Base-by-base conservation (phyloP, 1,284 basidiomycete species). In the Cutaneotrichosporon sp. region DNA sequence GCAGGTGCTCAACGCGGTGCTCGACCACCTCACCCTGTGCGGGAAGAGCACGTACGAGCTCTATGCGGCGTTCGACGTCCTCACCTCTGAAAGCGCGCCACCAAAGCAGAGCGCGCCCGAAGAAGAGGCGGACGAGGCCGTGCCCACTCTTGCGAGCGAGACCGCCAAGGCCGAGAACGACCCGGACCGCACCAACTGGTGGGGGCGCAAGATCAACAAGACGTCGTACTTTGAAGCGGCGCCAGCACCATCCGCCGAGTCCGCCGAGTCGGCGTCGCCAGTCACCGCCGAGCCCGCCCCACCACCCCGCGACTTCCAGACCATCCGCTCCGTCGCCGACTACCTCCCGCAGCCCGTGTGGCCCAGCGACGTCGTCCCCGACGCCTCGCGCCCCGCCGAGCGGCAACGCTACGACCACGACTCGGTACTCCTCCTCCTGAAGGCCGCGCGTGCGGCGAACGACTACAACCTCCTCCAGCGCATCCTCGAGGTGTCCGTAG, bases 51-150 rank as follows among this genome's bases (percentile, higher is more conserved):
- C 66, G 13, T 50, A 60, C 31, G 56, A 53, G 4, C 51, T 67
- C 7, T 38, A 64, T 25, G 49, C 63, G 2, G 56, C 56, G 14
- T 64, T 60, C 22, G 66, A 67, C 24, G 46, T 64, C 13, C 43
- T 67, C 11, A 60, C 60, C 14, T 13, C 46, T 9, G 31, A 38
- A 2, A 22, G 45, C 24, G 34, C 50, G 5, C 38, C 20, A 24
- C 6, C 47, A 13, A 45, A 50, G 54, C n/a, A 33, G 46, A 22
- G 43, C 20, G 36, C 33, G 24, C 53, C 55, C 25, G 56, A 57
- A n/a, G 63, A 64, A 6, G 59, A 61, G 27, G 66, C 64, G 11
- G 66, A 60, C 1, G 65, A 67, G 13, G 63, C 60, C 24, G 54
- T 33, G 14, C 57, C 61, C 4, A 45, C 56, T 1, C 52, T 56